Evolutionary conservation across 306 rosid genomes (phyloP).

Genomic region (Geum urbanum): DNA sequence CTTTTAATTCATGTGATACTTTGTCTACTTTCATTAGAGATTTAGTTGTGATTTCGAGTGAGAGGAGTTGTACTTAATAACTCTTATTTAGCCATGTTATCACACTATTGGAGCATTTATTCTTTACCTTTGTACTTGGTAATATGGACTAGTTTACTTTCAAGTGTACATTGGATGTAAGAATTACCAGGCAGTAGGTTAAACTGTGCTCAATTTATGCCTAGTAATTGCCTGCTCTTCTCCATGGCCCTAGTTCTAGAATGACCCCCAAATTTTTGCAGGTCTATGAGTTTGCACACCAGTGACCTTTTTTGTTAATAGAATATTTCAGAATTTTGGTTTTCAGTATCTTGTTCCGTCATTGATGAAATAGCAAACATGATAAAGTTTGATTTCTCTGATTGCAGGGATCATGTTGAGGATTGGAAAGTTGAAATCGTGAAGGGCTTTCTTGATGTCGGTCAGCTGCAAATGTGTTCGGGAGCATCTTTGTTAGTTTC

Average conservation of each 20-base stretch:
- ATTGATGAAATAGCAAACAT: background rate
- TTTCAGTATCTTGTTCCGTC: background rate
- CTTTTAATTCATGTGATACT: background rate
- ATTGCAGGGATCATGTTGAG: conserved; percentile 14
- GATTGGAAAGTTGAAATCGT: conserved; percentile 2
- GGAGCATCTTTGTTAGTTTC: conserved; percentile 16
- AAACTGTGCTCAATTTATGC: background rate
- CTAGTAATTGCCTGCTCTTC: background rate
- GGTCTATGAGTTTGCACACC: background rate
- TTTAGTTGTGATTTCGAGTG: background rate
- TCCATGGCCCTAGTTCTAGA: background rate
- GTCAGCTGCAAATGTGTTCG: conserved; percentile 3
- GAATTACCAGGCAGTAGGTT: background rate
- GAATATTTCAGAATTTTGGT: background rate
- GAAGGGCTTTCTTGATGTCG: conserved; percentile 3
- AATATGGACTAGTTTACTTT: background rate
- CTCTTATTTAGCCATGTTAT: background rate
- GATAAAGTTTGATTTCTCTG: background rate
- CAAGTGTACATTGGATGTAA: background rate
- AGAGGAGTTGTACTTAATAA: background rate
- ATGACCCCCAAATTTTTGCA: background rate
- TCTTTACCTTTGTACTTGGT: background rate
- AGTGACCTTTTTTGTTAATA: background rate
- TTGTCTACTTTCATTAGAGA: background rate
- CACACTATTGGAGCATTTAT: background rate